Base-by-base conservation (phyloP, 345 rosid genomes). In the Firmiana major region DNA sequence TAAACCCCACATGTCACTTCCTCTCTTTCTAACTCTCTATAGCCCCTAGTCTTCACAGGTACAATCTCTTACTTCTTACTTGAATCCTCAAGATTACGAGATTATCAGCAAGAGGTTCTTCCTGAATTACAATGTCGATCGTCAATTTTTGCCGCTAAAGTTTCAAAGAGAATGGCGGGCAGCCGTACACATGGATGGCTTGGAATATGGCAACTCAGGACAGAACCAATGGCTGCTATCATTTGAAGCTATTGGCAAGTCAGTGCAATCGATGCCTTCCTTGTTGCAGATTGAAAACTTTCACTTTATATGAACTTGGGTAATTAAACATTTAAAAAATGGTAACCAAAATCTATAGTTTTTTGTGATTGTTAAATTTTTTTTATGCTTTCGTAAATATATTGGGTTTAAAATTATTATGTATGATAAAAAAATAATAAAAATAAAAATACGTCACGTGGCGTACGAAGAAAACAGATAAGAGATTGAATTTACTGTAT, bases 141-240 rank as follows among this genome's bases (percentile, higher is more conserved):
- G 84, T 86, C 92, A 6, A 6, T 86, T 88, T 49, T 34, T 89
- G 80, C 80, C 87, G 67, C 92, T 85, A 45, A 89, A 89, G 82
- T 89, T 90, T 75, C 91, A 86, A 78, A 82, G 60, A 66, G 88
- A 89, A 74, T 90, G 94, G 94, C 87, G 79, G 0, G 88, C 83
- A 9, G 92, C 86, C 49, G 83, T 83, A 34, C 67, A 81, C 38
- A 86, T 81, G 81, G 87, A 87, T 77, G 90, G 81, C 89, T 66
- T 87, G 89, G 90, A 85, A 86, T 79, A 76, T 86, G 89, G 88
- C 74, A 2, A 75, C 82, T 60, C 85, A 75, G 75, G 82, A 79
- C 65, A 0, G 84, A 84, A 17, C 88, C 92, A 0, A 74, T 81
- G 58, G 90, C 89, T 81, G 82, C 85, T 55, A 82, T 88, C 70